Percentiles rank a stretch among this genome's conserved stretches.
Conservation (phyloP, 306 rosid genomes). For the Trichosanthes cucumerina region DNA sequence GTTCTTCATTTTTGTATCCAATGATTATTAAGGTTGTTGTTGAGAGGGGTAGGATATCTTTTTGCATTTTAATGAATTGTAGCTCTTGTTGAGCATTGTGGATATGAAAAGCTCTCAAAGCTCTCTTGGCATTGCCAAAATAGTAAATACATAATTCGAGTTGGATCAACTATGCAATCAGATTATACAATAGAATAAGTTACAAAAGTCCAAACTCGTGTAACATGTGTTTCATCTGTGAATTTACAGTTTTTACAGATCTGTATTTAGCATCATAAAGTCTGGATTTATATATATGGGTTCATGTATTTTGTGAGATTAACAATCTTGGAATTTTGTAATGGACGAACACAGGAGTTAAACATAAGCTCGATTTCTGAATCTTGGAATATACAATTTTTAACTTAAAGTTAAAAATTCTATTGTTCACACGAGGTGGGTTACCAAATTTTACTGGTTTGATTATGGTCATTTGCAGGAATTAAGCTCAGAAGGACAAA, state of each 20-base stretch:
- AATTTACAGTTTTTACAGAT: background rate
- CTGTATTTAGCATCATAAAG: background rate
- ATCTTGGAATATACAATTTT: background rate
- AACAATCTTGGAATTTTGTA: background rate
- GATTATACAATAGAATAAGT: background rate
- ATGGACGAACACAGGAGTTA: background rate
- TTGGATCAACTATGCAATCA: background rate
- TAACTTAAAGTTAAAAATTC: background rate
- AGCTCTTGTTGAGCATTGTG: no score
- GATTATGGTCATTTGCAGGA: slow-evolving; percentile 38
- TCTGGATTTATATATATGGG: background rate
- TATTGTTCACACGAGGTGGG: background rate
- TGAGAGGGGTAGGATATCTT: no score
- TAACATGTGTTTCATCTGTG: background rate
- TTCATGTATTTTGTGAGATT: background rate
- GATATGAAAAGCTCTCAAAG: no score
- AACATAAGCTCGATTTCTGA: background rate
- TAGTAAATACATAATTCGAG: no score
- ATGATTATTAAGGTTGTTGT: no score
- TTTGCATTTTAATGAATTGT: no score
- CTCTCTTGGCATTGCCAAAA: no score
- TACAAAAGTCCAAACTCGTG: background rate
- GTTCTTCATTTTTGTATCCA: no score
- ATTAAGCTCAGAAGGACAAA: slow-evolving; percentile 41
- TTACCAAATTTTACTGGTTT: background rate